Percentiles rank a stretch among this genome's conserved stretches.
These are phyloP conservation scores for Mycena galopus DNA, from an alignment of 768 basidiomycete species.

Conservation along the genomic window DNA sequence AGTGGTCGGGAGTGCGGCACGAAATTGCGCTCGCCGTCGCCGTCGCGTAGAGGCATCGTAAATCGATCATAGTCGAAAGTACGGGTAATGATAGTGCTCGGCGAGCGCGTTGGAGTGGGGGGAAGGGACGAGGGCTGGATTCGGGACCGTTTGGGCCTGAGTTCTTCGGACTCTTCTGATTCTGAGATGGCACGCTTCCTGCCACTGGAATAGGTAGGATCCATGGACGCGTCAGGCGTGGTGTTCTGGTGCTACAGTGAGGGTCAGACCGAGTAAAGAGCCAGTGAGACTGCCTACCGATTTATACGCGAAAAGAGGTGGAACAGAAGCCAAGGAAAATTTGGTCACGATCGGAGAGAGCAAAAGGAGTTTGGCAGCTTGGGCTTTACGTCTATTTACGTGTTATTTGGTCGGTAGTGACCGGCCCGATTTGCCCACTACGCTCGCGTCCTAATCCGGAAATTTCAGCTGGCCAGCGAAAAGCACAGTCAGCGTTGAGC, in stretches of 20 bases:
- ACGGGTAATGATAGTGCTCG: slow-evolving; percentile 3
- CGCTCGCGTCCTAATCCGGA: no score
- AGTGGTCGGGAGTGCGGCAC: slow-evolving; percentile 27
- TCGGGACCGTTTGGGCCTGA: slow-evolving; percentile 43
- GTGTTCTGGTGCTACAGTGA: slow-evolving; percentile 4
- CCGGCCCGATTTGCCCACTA: no score
- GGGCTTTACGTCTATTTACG: slow-evolving; percentile 46
- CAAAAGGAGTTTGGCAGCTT: slow-evolving; percentile 12
- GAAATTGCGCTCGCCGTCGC: slow-evolving; percentile 21
- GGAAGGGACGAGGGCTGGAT: slow-evolving; percentile 51
- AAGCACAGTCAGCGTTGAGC: no score
- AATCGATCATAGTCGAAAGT: slow-evolving; percentile 37
- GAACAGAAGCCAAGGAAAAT: slow-evolving; percentile 23
- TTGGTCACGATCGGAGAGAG: slow-evolving; percentile 28
- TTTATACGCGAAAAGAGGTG: slow-evolving; percentile 23
- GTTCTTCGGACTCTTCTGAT: slow-evolving; percentile 40
- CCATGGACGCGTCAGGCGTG: slow-evolving; percentile 28
- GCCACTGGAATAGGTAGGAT: slow-evolving; percentile 30
- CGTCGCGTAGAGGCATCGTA: slow-evolving; percentile 20
- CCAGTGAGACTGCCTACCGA: background rate
- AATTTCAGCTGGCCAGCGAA: no score
- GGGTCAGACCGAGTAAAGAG: slow-evolving; percentile 11
- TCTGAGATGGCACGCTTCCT: slow-evolving; percentile 53
- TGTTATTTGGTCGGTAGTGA: slow-evolving; percentile 50
- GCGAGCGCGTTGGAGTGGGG: slow-evolving; percentile 19